phyloP scores from a whole-genome alignment of 768 basidiomycete genomes.

The Mycena vitilis region DNA sequence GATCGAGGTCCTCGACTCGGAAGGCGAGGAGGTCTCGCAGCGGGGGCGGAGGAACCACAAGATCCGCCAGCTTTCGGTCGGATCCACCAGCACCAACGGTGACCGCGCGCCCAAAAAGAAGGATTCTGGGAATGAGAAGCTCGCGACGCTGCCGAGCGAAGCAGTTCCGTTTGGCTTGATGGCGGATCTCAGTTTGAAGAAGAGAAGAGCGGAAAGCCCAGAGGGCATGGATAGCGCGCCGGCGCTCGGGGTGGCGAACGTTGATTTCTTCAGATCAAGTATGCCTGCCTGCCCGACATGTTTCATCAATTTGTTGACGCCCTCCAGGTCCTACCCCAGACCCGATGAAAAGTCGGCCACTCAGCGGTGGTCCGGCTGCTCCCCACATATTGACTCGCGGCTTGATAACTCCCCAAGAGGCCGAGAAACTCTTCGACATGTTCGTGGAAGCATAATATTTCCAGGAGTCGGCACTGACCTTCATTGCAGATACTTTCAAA shows the following conservation, averaged over 20 bases:
- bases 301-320: conserved; percentile 7
- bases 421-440: conserved; percentile 80
- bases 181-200: conserved; percentile 69
- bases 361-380: conserved; percentile 57
- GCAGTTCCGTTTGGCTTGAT: conserved; percentile 83
- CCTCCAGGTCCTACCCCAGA: conserved; percentile 55
- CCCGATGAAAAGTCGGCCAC: conserved; percentile 51
- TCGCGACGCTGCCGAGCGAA: conserved; percentile 68
- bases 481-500: conserved; percentile 71
- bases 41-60: conserved; percentile 32
- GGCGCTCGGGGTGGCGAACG: conserved; percentile 73
- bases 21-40: conserved; percentile 51
- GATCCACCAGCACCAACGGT: conserved; percentile 51
- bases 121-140: conserved; percentile 55
- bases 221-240: conserved; percentile 54
- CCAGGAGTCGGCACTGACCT: conserved; percentile 25
- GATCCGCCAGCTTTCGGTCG: conserved; percentile 50
- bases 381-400: conserved; percentile 76
- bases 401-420: conserved; percentile 72
- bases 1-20: conserved; percentile 55
- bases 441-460: conserved; percentile 44
- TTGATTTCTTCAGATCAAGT: conserved; percentile 77
- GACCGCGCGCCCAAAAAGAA: conserved; percentile 50
- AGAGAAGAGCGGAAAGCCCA: conserved; percentile 44
- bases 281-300: conserved; percentile 16